Evolutionary conservation across 192 early-diverging fungal species (phyloP).

Genomic region (Podila epigama): DNA sequence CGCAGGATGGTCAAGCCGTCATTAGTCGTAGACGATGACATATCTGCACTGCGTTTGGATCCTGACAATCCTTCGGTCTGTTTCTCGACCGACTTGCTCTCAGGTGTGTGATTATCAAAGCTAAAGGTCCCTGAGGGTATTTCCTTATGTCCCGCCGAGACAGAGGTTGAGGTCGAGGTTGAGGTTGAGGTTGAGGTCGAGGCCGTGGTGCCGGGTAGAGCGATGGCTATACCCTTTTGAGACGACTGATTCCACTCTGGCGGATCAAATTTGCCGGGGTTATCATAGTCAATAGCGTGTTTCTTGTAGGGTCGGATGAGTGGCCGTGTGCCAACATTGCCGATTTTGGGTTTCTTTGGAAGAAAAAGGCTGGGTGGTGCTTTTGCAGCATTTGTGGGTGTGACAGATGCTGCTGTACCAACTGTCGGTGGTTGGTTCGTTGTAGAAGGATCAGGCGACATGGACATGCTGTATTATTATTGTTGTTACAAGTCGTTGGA

Average conservation of each 20-base stretch:
- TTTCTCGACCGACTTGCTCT: neutral
- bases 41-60: neutral
- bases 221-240: slow-evolving; percentile 5
- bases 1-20: slow-evolving; percentile 69
- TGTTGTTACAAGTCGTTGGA: no score
- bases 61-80: neutral
- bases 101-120: slow-evolving; percentile 31
- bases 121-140: slow-evolving; percentile 2
- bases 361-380: slow-evolving; percentile 7
- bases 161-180: neutral
- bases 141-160: neutral
- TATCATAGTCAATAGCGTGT: slow-evolving; percentile 18
- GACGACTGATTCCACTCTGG: neutral
- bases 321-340: slow-evolving; percentile 6
- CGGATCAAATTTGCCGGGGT: slow-evolving; percentile 15
- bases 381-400: neutral
- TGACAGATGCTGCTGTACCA: no score
- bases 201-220: neutral
- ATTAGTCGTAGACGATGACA: neutral
- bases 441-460: no score
- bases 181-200: neutral
- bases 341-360: slow-evolving; percentile 19
- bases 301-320: slow-evolving; percentile 16
- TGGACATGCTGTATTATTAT: no score
- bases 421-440: no score